These are phyloP conservation scores for Mycena galopus DNA, from an alignment of 768 basidiomycete genomes.

Conservation along the genomic window DNA sequence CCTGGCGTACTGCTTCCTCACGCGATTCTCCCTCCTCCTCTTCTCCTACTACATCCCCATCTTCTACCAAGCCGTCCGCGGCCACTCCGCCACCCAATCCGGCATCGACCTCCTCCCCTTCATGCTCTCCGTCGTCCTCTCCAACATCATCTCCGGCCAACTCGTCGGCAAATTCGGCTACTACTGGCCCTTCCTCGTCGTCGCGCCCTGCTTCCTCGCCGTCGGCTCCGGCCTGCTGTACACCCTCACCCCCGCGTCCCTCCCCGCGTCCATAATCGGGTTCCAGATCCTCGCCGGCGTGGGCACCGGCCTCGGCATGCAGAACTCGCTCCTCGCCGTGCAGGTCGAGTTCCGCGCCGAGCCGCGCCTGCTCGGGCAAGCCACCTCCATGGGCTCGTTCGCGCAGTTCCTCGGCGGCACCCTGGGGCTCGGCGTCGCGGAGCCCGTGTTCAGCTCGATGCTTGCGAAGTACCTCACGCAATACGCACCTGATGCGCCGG, in stretches of 20 bases:
- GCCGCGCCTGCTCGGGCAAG: conserved; percentile 26
- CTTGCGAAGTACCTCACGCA: conserved; percentile 20
- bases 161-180: neutral
- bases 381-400: conserved; percentile 34
- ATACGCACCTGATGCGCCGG: conserved; percentile 34
- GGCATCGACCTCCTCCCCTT: conserved; percentile 2
- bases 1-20: neutral
- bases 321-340: conserved; percentile 38
- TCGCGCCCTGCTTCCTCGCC: conserved; percentile 25
- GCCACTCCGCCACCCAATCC: neutral
- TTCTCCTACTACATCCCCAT: neutral
- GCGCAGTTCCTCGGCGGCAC: conserved; percentile 35
- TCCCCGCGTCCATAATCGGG: conserved; percentile 18
- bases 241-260: conserved; percentile 12
- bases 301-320: conserved; percentile 37
- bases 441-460: conserved; percentile 26
- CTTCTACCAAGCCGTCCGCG: neutral
- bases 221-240: conserved; percentile 31
- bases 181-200: conserved; percentile 25
- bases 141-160: neutral
- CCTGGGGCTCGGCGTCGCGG: conserved; percentile 21
- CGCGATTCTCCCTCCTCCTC: neutral
- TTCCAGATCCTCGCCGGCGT: conserved; percentile 38
- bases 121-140: neutral
- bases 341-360: conserved; percentile 33